Evolutionary conservation across 2,329 filamentous ascomycete species (phyloP).

Genomic region (Didymella segeticola): DNA sequence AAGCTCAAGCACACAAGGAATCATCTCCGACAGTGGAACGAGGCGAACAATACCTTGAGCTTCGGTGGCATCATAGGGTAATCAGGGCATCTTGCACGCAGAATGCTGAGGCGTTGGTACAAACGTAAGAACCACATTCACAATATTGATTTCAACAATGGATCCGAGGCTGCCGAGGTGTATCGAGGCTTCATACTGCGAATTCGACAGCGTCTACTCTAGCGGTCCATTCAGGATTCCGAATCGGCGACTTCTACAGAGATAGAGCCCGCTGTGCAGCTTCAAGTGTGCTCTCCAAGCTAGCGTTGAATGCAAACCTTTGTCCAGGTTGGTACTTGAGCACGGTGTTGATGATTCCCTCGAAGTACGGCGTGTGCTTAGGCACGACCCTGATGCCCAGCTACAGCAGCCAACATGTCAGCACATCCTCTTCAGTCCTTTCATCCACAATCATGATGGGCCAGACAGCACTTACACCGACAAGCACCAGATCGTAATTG

Average conservation of each 20-base stretch:
- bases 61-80: too few relatives aligned
- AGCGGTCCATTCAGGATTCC: not conserved
- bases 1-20: too few relatives aligned
- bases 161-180: not conserved
- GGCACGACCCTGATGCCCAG: not conserved
- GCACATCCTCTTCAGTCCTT: not conserved
- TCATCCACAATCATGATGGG: not conserved
- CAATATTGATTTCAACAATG: too few relatives aligned
- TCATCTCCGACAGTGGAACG: too few relatives aligned
- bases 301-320: slow-evolving; percentile 9
- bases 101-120: too few relatives aligned
- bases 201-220: not conserved
- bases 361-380: slow-evolving; percentile 9
- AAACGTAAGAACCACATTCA: too few relatives aligned
- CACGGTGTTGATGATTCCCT: slow-evolving; percentile 2
- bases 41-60: too few relatives aligned
- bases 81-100: too few relatives aligned
- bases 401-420: not conserved
- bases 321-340: slow-evolving; percentile 8
- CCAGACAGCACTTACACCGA: not conserved
- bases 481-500: slow-evolving; percentile 3
- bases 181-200: too few relatives aligned
- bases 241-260: not conserved
- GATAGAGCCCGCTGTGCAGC: slow-evolving; percentile 3
- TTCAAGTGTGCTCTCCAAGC: slow-evolving; percentile 2